These are phyloP conservation scores for Colletotrichum sp. DNA, from an alignment of 2,329 filamentous ascomycete genomes.

Conservation along the genomic window DNA sequence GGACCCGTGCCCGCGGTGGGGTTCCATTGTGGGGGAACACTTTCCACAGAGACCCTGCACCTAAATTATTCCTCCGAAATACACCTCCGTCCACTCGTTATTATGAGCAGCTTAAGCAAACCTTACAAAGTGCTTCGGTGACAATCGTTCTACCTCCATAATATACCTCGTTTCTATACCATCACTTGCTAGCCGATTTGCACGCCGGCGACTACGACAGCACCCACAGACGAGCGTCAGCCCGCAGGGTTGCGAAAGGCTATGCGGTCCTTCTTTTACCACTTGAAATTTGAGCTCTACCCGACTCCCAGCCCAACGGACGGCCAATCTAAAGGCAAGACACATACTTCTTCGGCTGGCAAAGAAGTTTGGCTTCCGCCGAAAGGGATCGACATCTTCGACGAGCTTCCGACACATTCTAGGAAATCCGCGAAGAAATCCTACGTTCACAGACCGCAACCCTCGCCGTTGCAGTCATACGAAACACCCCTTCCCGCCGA, in stretches of 20 bases:
- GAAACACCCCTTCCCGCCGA: constrained; percentile 11
- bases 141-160: constrained; percentile 25
- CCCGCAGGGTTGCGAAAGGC: constrained; percentile 27
- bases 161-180: not conserved
- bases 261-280: constrained; percentile 70
- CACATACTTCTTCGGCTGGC: not conserved
- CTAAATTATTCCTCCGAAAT: not conserved
- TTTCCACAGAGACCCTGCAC: not conserved
- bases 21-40: not conserved
- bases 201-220: not conserved
- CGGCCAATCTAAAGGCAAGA: constrained; percentile 9
- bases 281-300: constrained; percentile 72
- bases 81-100: not conserved
- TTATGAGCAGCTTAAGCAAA: not conserved
- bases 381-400: constrained; percentile 56
- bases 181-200: not conserved
- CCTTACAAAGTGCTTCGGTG: not conserved
- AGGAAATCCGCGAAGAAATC: constrained; percentile 26
- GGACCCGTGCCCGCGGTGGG: not conserved
- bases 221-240: not conserved
- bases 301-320: constrained; percentile 43
- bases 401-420: constrained; percentile 57
- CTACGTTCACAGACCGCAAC: constrained; percentile 1
- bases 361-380: constrained; percentile 56
- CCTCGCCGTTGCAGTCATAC: constrained; percentile 16